Evolutionary conservation across 306 rosid species (phyloP).

Genomic region (Erythrophleum fordii): DNA sequence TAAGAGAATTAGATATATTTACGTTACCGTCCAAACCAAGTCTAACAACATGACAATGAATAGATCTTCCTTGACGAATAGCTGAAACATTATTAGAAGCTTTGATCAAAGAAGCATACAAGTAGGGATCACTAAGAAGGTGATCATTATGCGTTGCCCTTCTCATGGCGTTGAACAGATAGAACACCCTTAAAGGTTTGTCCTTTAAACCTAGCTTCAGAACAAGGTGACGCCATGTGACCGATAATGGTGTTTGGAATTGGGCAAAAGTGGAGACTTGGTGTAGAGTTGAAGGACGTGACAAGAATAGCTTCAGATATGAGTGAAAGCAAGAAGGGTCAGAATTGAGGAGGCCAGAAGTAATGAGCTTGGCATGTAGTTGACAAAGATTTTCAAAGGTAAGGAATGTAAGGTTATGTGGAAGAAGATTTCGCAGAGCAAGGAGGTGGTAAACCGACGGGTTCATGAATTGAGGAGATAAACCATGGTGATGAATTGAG

Average conservation of each 20-base stretch:
- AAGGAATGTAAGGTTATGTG: background rate
- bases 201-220: background rate
- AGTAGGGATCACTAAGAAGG: background rate
- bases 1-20: background rate
- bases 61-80: background rate
- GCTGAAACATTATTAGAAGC: background rate
- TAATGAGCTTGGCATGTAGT: conserved; percentile 1
- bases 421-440: background rate
- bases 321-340: background rate
- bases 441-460: background rate
- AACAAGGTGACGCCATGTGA: conserved; percentile 8
- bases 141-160: background rate
- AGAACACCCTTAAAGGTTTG: background rate
- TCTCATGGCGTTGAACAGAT: background rate
- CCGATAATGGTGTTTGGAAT: background rate
- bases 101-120: conserved; percentile 9
- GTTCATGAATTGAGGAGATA: conserved; percentile 3
- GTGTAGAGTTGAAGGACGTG: background rate
- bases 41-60: background rate
- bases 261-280: conserved; percentile 6
- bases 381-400: background rate
- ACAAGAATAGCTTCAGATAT: background rate
- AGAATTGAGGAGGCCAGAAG: conserved; percentile 9
- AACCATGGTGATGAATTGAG: no score
- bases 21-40: conserved; percentile 9